Base-by-base conservation (phyloP, 106 monocot genomes). In the Apostasia shenzhenica region DNA sequence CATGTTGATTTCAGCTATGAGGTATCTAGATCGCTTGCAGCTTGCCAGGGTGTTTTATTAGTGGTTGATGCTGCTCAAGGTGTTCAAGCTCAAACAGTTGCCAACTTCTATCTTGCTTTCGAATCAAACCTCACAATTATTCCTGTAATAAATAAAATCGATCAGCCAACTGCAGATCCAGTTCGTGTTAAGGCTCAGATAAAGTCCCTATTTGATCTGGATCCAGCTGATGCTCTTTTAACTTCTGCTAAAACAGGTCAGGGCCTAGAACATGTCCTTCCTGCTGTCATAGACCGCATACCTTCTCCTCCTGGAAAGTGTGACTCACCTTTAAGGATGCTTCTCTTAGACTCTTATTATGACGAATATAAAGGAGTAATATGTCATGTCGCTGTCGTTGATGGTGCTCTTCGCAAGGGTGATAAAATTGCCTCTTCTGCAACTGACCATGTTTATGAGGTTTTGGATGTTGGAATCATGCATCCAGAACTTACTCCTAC, bases 41-140 rank as follows among this genome's bases (percentile, higher is more conserved):
- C 93, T 71, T 99, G 99, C 70, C 93, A 99, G 74, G 99, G 99
- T 66, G 99, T 79, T 68, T 83, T 99, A 76, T 80, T 99, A 75
- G 93, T 99, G 9, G 99, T 99, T 61, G 99, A 99, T 85, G 99
- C 99, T 78, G 99, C 93, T 44, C 93, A 99, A 87, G 99, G 99
- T 72, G 93, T 99, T 64, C 99, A 99, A 64, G 99, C 99, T 71
- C 99, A 99, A 73, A 99, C 99, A 41, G 93, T 99, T 63, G 99
- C 99, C 60, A 99, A 99, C 62, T 99, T 93, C 42, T 88, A 90
- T 80, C 85, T 99, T 58, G 99, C 93, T 9, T 99, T 93, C 77
- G 99, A 99, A 67, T 90, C 83, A 14, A 90, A 90, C 66, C 62
- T 99, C n/a, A 80, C 75, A 49, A 88, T 99, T 57, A 87, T 99